A percentile compares a stretch with the other conserved stretches of the same genome.
phyloP scores from a whole-genome alignment of 208 protist species.

The Strigomonas galati region DNA sequence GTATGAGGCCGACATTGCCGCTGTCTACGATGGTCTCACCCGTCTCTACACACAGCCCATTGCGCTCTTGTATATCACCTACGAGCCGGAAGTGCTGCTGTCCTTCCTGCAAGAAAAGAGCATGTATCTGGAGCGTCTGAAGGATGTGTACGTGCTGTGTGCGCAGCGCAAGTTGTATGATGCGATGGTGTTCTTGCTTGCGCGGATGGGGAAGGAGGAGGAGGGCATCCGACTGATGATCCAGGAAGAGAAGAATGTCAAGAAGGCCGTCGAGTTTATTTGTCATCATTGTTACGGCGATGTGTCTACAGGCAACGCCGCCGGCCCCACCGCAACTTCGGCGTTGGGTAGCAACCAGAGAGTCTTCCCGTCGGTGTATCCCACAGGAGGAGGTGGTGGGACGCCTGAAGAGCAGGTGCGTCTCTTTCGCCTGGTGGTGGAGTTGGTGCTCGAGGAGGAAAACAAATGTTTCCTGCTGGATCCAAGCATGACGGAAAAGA shows the following conservation, averaged over 20 bases:
- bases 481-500: neutral
- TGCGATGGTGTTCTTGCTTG: constrained; percentile 65
- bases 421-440: constrained; percentile 22
- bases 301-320: too few species aligned
- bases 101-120: constrained; percentile 60
- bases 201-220: constrained; percentile 73
- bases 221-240: constrained; percentile 75
- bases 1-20: too few species aligned
- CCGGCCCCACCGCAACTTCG: too few species aligned
- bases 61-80: too few species aligned
- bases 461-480: neutral
- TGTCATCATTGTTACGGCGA: constrained; percentile 4
- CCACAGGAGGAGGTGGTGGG: too few species aligned
- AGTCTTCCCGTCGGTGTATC: too few species aligned
- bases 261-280: constrained; percentile 41
- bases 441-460: constrained; percentile 17
- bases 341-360: too few species aligned
- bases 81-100: constrained; percentile 20
- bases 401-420: constrained; percentile 16
- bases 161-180: constrained; percentile 57
- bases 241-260: constrained; percentile 46
- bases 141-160: constrained; percentile 72
- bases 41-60: too few species aligned
- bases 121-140: constrained; percentile 50
- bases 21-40: too few species aligned